Evolutionary conservation across 805 yeast species (phyloP), one percentile per base, ranked within the genome.

Genomic region (Pichia gijzeniarum): DNA sequence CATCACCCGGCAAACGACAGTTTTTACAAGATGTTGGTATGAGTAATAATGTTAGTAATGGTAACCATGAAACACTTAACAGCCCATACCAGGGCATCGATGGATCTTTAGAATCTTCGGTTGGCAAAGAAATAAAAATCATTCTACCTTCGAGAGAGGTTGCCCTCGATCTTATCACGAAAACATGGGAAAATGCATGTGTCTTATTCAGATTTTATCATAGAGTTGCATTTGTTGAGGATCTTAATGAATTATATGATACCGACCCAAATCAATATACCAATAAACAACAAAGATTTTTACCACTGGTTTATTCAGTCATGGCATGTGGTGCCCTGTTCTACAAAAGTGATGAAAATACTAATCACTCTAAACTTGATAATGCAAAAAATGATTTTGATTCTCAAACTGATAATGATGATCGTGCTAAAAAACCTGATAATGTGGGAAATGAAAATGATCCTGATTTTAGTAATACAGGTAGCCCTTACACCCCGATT

Each of bases 251-350:
- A 45, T 65, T 88, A 22, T 88, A 87, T 62, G 82, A 80, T 37
- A 73, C 85, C 9, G 89, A 84, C 55, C 91, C 95, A 1, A 71
- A 74, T 14, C 76, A 76, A 47, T 83, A 80, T 61, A 79, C 86
- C 2, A 80, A 82, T 52, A 74, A 83, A 48, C 95, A 86, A 59
- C 82, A 77, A 49, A 75, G 79, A 53, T 83, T 87, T 50, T 65
- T 86, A 43, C 95, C 96, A 0, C 71, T 89, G 49, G 79, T 88
- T 35, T 88, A 88, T 63, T 78, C 93, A 1, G 85, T 87, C n/a
- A 72, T 89, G 66, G 95, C 96, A 0, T 86, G 88, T 51, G 96
- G 96, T 14, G 85, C 88, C 3, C 67, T 88, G 32, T 86, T 89
- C 54, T 73, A 77, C 32, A 80, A 80, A 56, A 71, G 73, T 49